These are phyloP conservation scores for Cyclotella baltica DNA, from an alignment of 108 stramenopile genomes.

Conservation along the genomic window DNA sequence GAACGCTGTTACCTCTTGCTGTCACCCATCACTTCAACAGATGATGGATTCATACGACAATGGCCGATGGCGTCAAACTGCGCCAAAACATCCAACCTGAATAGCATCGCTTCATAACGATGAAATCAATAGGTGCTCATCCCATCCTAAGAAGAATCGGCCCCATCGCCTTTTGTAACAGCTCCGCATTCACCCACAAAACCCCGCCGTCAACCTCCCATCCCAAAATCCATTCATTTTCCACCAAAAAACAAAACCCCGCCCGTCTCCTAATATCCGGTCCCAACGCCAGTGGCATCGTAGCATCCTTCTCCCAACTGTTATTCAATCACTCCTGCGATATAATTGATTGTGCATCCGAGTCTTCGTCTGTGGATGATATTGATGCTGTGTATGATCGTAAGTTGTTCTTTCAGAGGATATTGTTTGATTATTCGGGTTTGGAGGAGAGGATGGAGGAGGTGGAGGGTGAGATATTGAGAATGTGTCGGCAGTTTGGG, in stretches of 20 bases:
- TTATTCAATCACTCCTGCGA: constrained; percentile 69
- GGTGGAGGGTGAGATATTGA: constrained; percentile 37
- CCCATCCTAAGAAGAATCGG: not conserved
- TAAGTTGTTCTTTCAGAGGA: constrained; percentile 79
- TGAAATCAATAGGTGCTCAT: not conserved
- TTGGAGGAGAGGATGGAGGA: constrained; percentile 11
- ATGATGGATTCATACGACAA: too few species aligned
- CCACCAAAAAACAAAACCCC: not conserved
- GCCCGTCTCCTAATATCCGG: constrained; percentile 62
- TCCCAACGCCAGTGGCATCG: constrained; percentile 70
- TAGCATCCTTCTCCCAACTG: constrained; percentile 78
- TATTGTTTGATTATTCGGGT: constrained; percentile 61
- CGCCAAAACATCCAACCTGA: too few species aligned
- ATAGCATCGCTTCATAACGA: too few species aligned
- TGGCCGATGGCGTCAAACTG: too few species aligned
- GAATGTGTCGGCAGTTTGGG: constrained; percentile 42
- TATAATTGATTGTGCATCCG: constrained; percentile 64
- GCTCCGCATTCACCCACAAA: not conserved
- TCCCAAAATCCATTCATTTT: too few species aligned
- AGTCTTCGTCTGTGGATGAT: constrained; percentile 42
- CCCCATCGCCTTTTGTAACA: not conserved
- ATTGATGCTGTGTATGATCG: constrained; percentile 51
- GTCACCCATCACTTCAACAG: too few species aligned
- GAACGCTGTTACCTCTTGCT: too few species aligned
- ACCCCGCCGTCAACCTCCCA: not conserved